Conservation (phyloP, 305 asterid genomes). For the Coffea humblotiana region DNA sequence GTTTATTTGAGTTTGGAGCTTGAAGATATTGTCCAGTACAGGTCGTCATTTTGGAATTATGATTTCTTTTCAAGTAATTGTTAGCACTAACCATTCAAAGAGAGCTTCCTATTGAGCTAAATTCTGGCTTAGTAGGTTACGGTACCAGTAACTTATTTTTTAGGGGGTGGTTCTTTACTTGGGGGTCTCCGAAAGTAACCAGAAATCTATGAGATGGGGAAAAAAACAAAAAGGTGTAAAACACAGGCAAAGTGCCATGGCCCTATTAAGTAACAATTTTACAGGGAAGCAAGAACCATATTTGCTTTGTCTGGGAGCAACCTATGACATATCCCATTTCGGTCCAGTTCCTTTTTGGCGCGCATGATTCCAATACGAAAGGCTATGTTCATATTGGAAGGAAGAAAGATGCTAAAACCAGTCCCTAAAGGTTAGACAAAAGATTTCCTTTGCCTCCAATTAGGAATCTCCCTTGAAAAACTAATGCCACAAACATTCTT, state of each 20-base stretch:
- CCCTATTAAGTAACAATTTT: not conserved
- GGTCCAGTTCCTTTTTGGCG: not conserved
- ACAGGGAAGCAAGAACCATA: not conserved
- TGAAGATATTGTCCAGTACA: too few species aligned
- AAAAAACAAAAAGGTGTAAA: not conserved
- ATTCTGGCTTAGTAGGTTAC: too few species aligned
- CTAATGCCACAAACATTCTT: constrained; percentile 33
- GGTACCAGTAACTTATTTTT: too few species aligned
- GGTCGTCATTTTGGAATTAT: too few species aligned
- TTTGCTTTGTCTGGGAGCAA: constrained; percentile 19
- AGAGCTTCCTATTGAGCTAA: too few species aligned
- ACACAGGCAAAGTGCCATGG: not conserved
- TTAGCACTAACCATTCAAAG: too few species aligned
- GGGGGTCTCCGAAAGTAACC: too few species aligned
- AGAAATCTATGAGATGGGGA: not conserved
- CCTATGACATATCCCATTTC: constrained; percentile 2
- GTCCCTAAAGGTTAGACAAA: constrained; percentile 2
- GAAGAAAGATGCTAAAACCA: constrained; percentile 53
- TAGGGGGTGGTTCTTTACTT: too few species aligned
- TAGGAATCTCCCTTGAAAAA: constrained; percentile 15
- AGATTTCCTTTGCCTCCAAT: constrained; percentile 21
- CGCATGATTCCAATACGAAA: not conserved
- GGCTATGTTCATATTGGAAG: not conserved
- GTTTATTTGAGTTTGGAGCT: too few species aligned
- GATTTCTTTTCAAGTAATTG: too few species aligned